Percentiles rank a stretch among this genome's conserved stretches.
phyloP scores from a whole-genome alignment of 2,329 filamentous ascomycete species.

The Fusarium sp. region DNA sequence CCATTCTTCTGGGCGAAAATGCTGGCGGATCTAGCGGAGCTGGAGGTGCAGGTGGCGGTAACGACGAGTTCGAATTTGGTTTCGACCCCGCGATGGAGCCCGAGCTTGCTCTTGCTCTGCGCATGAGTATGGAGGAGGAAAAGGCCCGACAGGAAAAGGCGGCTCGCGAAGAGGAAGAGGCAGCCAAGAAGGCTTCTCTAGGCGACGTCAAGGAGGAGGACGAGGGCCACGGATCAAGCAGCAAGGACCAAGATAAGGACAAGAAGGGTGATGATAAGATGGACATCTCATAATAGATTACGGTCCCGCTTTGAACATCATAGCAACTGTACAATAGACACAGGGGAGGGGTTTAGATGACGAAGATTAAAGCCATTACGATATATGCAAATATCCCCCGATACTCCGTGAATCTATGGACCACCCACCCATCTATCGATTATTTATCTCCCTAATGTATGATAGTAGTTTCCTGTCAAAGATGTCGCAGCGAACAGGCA shows the following conservation, averaged over 20 bases:
- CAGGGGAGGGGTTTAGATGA: constrained; percentile 42
- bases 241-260: constrained; percentile 76
- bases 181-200: constrained; percentile 78
- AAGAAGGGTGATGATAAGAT: constrained; percentile 83
- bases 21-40: constrained; percentile 66
- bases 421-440: constrained; percentile 53
- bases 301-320: constrained; percentile 40
- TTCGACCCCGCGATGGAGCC: constrained; percentile 93
- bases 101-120: constrained; percentile 90
- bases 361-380: constrained; percentile 43
- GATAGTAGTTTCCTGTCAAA: constrained; percentile 88
- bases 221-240: constrained; percentile 67
- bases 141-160: constrained; percentile 92
- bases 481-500: constrained; percentile 94
- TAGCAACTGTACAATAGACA: constrained; percentile 53
- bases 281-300: constrained; percentile 76
- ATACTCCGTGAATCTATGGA: constrained; percentile 25
- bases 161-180: constrained; percentile 78
- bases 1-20: constrained; percentile 88
- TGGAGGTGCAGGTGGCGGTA: constrained; percentile 69
- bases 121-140: constrained; percentile 99
- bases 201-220: constrained; percentile 86
- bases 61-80: constrained; percentile 77
- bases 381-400: constrained; percentile 26
- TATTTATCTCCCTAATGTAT: constrained; percentile 80